Base-by-base conservation (phyloP, 805 yeast species). In the Candida boidinii region DNA sequence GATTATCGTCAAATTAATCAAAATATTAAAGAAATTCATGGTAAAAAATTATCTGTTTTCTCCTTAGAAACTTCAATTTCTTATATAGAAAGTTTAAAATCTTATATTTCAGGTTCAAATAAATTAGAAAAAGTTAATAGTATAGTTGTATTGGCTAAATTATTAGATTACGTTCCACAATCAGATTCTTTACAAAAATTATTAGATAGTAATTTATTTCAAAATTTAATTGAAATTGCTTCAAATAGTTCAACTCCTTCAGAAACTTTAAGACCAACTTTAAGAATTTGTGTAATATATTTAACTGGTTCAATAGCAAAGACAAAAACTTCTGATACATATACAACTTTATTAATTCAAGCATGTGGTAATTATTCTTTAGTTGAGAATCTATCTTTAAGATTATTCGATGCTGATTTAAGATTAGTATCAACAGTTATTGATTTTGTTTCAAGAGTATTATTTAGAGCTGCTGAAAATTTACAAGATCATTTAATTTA, bases 121-220 rank as follows among this genome's bases (percentile, higher is more conserved):
- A 67, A 66, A 34, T 64, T 66, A 30, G 79, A 72, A 36, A 63
- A 65, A 39, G 64, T 68, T 30, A 73, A 70, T 48, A 62, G 73
- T 3, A 66, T 76, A 8, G 68, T 69, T 2, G 73, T 74, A 4
- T 51, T 77, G 20, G 70, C 78, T 21, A 71, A 66, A 40, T 55
- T 71, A 18, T 51, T 74, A 28, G 77, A 72, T 27, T 53, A 58
- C 16, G 63, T 68, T 6, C 70, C 73, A 4, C 45, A 43, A 26
- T 49, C 55, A 2, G 54, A 52, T 29, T 23, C 16, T 2, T 33
- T 55, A 21, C 40, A 41, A 26, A 15, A 30, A 2, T 24, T 39
- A 5, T 41, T 55, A 23, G 59, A 54, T 36, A 17, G 39, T 2
- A 31, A 35, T 14, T 31, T 56, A 7, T 52, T 54, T 28, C 34